Evolutionary conservation across 352 stramenopile genomes (phyloP), one percentile per base, ranked within the genome.

Genomic region (Phytophthora ramorum): DNA sequence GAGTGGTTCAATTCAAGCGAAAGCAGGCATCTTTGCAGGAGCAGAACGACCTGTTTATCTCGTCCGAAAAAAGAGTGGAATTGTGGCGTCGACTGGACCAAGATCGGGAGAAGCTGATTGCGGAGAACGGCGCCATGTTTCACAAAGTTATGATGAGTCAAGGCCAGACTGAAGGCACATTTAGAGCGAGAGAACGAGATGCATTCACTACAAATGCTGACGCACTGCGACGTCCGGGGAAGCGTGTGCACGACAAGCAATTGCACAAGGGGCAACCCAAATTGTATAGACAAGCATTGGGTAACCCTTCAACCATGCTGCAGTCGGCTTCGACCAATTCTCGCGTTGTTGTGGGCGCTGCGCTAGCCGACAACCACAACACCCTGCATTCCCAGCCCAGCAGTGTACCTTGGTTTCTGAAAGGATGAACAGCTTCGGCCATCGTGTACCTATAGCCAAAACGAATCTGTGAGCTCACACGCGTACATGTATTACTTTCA

Each of bases 131-230:
- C 4, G 0, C 20, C 20, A 56, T 74, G 53, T 74, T 66, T 50
- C 47, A 66, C 17, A 55, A 52, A 53, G 52, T 74, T 8, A 74
- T 74, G 66, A 51, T 35, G 24, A 37, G 20, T 16, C 32, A 59
- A 26, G 30, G 41, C 17, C 41, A n/a, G 12, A n/a, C 34, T n/a
- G 37, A 44, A 14, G 14, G 7, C n/a, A 43, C 10, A 12, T 34
- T 10, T 20, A 46, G 4, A 62, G 20, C 1, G 20, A 32, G 45
- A 24, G 38, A 48, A 17, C 16, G n/a, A 44, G 14, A 44, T 22
- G 7, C 37, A 20, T 44, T 44, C 5, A 19, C 13, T 41, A n/a
- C 34, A 26, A 19, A 49, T 41, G 20, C n/a, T n/a, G 48, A n/a
- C 26, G 14, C 43, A 6, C 13, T 16, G 24, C 26, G 12, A 46